phyloP scores from a whole-genome alignment of 1,139 yeast genomes.

The Saccharomyces hybrid region DNA sequence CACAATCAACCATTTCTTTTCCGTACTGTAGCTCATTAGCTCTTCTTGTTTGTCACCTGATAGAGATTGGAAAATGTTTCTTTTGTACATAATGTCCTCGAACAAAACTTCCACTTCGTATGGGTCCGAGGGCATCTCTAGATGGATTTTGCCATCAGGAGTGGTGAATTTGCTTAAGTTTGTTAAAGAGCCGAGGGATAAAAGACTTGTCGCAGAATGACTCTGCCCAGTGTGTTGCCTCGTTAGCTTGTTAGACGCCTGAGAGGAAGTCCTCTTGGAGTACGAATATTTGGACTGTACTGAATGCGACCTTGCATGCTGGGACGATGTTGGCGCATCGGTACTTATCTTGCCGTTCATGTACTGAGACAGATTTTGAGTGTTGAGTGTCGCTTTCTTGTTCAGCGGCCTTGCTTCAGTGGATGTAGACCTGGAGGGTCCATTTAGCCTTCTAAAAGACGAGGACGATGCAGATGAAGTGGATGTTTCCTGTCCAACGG shows the following conservation, averaged over 20 bases:
- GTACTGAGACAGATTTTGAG: constrained; percentile 27
- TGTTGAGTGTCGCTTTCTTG: constrained; percentile 24
- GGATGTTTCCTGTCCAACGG: background rate
- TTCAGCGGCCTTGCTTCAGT: constrained; percentile 22
- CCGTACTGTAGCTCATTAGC: constrained; percentile 65
- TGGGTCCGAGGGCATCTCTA: constrained; percentile 53
- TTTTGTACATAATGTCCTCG: constrained; percentile 64
- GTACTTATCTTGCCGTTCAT: constrained; percentile 12
- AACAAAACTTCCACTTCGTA: constrained; percentile 60
- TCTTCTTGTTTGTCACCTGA: constrained; percentile 75
- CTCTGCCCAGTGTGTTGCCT: constrained; percentile 25
- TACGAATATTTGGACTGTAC: constrained; percentile 26
- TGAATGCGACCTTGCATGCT: constrained; percentile 19
- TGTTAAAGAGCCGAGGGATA: constrained; percentile 26
- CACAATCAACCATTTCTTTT: constrained; percentile 87
- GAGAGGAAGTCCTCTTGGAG: constrained; percentile 25
- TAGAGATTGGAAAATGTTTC: constrained; percentile 66
- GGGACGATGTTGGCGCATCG: constrained; percentile 3
- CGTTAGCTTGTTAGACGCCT: constrained; percentile 14
- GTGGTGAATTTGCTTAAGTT: constrained; percentile 25
- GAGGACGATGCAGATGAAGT: constrained; percentile 1
- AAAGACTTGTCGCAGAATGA: constrained; percentile 22
- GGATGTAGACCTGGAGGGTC: constrained; percentile 12
- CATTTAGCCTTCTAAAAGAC: constrained; percentile 4
- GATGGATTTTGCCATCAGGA: constrained; percentile 27